Base-by-base conservation (phyloP, 169 alveolate species). In the Plasmodium gaboni region DNA sequence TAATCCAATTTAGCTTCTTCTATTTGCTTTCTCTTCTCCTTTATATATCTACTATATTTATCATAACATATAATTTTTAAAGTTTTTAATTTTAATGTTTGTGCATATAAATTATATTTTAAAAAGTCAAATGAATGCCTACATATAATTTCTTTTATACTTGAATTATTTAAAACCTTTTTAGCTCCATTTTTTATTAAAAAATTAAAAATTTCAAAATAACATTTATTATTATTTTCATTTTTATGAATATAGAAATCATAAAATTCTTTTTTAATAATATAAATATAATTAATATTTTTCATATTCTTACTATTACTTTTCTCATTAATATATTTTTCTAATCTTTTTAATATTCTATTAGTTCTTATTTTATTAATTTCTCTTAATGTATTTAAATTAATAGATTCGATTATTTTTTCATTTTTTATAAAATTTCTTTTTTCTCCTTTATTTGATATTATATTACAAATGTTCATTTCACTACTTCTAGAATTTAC, bases 51-150 rank as follows among this genome's bases (percentile, higher is more conserved):
- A 24, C 28, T 61, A 61, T 24, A 15, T 13, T 28, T 74, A 12
- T 59, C 73, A 59, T 53, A 78, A 22, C 69, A 65, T 64, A 78
- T 78, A 9, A 59, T 48, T 59, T 78, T 78, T 68, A 78, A 28
- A 17, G 64, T 70, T 42, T 70, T 64, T n/a, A 78, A 22, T 68
- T 78, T 78, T 1, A 78, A 2, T 4, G 89, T 78, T 17, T 78
- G 89, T 1, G 89, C 65, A 22, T 50, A 78, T 51, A 78, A 13
- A 48, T 78, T 78, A 65, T 78, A 78, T 51, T 78, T 78, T 26
- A 64, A 51, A 44, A 78, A 78, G 50, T 78, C 89, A 24, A 64
- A 78, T 2, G 89, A 78, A 9, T 78, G 89, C 10, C 89, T 78
- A 17, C 69, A 78, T 1, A 78, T 60, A 22, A 78, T 78, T 57